Evolutionary conservation across 371 early-diverging fungal species (phyloP).

Genomic region (Smittium mucronatum): DNA sequence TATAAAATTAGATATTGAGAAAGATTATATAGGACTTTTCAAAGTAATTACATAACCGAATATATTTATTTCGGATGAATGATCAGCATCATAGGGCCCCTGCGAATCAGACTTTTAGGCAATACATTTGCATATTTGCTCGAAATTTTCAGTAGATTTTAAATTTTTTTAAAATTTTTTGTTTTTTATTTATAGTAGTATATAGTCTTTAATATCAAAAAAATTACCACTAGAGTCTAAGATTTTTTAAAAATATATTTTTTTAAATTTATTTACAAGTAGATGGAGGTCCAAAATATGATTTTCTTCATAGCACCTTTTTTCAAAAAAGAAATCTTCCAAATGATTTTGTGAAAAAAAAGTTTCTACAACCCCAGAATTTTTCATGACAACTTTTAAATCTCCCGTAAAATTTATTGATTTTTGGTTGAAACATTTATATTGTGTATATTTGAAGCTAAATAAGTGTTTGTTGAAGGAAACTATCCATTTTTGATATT

Average conservation of each 20-base stretch:
- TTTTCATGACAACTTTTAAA: not conserved
- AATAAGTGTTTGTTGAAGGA: not conserved
- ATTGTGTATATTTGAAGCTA: not conserved
- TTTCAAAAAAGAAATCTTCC: not conserved
- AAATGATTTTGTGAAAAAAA: not conserved
- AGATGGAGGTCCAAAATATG: not conserved
- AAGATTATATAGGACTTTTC: not conserved
- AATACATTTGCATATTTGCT: not conserved
- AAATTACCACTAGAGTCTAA: not conserved
- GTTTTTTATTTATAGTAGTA: not conserved
- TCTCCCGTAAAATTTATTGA: not conserved
- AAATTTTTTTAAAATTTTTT: too few relatives aligned
- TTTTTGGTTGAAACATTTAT: not conserved
- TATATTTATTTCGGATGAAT: not conserved
- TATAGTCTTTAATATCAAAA: not conserved
- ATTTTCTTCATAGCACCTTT: not conserved
- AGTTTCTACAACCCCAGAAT: not conserved
- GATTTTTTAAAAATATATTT: not conserved
- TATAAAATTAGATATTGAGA: not conserved
- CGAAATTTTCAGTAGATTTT: not conserved
- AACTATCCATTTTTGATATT: not conserved
- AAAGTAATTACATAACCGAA: not conserved
- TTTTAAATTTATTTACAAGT: not conserved
- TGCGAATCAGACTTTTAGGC: not conserved
- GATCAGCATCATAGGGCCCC: not conserved